Evolutionary conservation across 2,329 filamentous ascomycete genomes (phyloP).

Genomic region (Berkeleyomyces rouxiae): DNA sequence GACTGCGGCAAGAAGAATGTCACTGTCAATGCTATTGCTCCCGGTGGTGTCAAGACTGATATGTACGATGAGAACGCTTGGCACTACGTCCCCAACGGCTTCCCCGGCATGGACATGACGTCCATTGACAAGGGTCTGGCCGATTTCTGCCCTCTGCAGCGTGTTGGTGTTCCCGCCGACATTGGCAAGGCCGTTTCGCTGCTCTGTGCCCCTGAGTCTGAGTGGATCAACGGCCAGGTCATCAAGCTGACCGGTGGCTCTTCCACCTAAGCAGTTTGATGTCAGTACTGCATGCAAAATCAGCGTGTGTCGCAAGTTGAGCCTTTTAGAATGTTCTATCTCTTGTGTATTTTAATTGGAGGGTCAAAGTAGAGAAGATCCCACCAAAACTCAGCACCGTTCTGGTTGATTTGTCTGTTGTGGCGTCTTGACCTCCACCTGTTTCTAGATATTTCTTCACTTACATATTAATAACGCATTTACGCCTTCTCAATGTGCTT

Average conservation of each 20-base stretch:
- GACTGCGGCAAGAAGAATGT: slow-evolving; percentile 52
- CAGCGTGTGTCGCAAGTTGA: background rate
- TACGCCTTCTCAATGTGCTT: background rate
- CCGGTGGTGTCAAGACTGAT: slow-evolving; percentile 57
- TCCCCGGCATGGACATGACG: slow-evolving; percentile 32
- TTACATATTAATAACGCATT: background rate
- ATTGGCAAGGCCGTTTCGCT: slow-evolving; percentile 41
- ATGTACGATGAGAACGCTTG: slow-evolving; percentile 59
- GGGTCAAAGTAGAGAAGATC: background rate
- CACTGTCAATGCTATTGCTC: slow-evolving; percentile 57
- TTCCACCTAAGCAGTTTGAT: slow-evolving; percentile 16
- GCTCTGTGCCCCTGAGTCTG: slow-evolving; percentile 39
- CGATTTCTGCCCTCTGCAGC: slow-evolving; percentile 40
- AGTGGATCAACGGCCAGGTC: slow-evolving; percentile 43
- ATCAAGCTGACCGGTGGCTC: slow-evolving; percentile 25
- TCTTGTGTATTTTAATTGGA: background rate
- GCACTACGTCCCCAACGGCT: slow-evolving; percentile 44
- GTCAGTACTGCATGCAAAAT: background rate
- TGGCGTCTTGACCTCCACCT: background rate
- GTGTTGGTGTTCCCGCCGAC: slow-evolving; percentile 40
- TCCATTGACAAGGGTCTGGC: slow-evolving; percentile 39
- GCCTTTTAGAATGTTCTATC: background rate
- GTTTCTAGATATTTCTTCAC: slow-evolving; percentile 3
- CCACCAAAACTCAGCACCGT: background rate
- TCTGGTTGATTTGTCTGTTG: background rate